Conservation (phyloP, 1,139 yeast genomes). For the Yamadazyma aaseri region DNA sequence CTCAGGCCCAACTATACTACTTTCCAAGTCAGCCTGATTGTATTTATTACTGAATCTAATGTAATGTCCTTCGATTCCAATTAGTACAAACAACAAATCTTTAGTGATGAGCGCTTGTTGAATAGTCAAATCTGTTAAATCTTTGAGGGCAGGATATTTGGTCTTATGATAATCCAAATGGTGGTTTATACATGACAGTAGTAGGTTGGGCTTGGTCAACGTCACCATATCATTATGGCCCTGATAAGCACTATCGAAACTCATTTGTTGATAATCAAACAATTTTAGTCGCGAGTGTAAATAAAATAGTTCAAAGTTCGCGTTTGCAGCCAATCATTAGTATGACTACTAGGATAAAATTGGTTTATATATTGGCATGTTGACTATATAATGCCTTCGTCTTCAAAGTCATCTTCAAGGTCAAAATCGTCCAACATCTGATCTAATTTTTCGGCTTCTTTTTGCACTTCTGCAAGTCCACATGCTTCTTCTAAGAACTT, state of each 20-base stretch:
- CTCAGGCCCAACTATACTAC: conserved; percentile 65
- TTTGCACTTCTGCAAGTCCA: conserved; percentile 73
- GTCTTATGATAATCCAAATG: conserved; percentile 18
- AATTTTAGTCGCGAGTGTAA: too few species aligned
- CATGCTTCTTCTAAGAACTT: conserved; percentile 70
- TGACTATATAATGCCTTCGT: too few species aligned
- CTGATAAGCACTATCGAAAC: conserved; percentile 3
- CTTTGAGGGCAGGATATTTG: conserved; percentile 45
- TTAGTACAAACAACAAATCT: conserved; percentile 66
- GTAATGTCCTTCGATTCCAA: conserved; percentile 80
- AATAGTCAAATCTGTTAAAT: conserved; percentile 40
- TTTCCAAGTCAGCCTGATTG: conserved; percentile 37
- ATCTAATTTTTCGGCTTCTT: conserved; percentile 66
- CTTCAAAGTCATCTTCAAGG: conserved; percentile 13
- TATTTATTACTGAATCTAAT: conserved; percentile 66
- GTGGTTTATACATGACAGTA: conserved; percentile 18
- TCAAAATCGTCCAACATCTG: conserved; percentile 40
- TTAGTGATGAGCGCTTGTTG: conserved; percentile 74
- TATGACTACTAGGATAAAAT: too few species aligned
- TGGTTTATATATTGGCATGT: too few species aligned
- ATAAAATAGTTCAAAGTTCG: too few species aligned
- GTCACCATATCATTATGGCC: conserved; percentile 9
- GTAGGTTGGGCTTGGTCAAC: conserved; percentile 17
- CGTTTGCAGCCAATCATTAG: too few species aligned
- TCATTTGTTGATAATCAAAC: neutral